Conservation (phyloP, 108 stramenopile genomes). For the Skeletonema costatum region DNA sequence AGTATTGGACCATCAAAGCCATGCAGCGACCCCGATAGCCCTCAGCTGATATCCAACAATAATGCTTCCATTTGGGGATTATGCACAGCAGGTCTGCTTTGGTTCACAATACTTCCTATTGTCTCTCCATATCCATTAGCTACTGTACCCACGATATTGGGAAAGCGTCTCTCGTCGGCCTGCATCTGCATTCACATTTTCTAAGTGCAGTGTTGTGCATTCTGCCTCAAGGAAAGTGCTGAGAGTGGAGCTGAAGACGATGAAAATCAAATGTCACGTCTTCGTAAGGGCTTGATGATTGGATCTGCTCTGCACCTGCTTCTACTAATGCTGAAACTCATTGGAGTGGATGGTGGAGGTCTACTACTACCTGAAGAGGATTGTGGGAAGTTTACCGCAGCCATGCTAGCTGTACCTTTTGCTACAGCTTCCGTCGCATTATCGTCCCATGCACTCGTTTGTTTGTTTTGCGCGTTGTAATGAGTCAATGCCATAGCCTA, state of each 20-base stretch:
- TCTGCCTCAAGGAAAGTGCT: no score
- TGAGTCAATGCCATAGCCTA: no score
- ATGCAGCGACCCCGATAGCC: no score
- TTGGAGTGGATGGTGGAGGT: background rate
- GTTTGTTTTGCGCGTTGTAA: background rate
- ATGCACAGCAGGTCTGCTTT: background rate
- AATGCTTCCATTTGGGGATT: no score
- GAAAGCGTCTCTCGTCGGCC: conserved; percentile 24
- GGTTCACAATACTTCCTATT: conserved; percentile 11
- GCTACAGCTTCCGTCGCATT: background rate
- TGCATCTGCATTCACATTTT: conserved; percentile 16
- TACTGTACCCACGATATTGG: conserved; percentile 25
- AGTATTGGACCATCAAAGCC: no score
- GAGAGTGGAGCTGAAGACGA: no score
- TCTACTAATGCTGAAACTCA: no score
- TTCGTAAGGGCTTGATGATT: no score
- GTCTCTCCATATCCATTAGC: conserved; percentile 7
- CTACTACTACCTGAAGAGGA: background rate
- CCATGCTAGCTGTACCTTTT: background rate
- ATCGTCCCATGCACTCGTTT: background rate
- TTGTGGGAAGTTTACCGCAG: background rate
- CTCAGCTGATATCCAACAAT: no score
- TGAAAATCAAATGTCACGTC: no score
- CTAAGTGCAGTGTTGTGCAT: conserved; percentile 4
- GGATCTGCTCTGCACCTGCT: no score